Evolutionary conservation across 306 rosid species (phyloP), one percentile per base, ranked within the genome.

Genomic region (Cucurbita pepo): DNA sequence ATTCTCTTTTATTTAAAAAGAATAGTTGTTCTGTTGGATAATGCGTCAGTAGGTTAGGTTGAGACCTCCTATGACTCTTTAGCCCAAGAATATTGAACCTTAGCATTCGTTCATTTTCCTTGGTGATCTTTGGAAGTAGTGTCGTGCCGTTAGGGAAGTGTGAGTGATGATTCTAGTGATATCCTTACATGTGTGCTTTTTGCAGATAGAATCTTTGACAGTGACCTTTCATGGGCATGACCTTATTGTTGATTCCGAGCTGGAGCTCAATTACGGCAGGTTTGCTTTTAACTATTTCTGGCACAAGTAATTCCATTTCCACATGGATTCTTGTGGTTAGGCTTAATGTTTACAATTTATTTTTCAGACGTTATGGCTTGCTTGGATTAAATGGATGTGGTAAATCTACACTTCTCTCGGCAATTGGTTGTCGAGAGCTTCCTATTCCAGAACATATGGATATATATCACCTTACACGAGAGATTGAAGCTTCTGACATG

Each of bases 221-320:
- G 99, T 95, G 73, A 95, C 99, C 16, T 95, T 95, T 57, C 99
- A 95, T 16, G 96, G 99, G 56, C 99, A 95, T 48, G 99, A 95
- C 80, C 86, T 91, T 38, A 88, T 95, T 40, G 97, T 95, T 58
- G 99, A 95, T 82, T 80, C 96, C 54, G 97, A 89, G 57, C 80
- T 95, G 81, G 99, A 95, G 91, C 96, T 95, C 40, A 95, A 95
- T 48, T 95, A 89, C 85, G 97, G 99, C 76, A 95, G 97, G 97
- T 95, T 71, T 15, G 86, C 76, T 53, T 22, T 71, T 53, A 15
- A 53, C 53, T 9, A n/a, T 38, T 48, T 6, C 58, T 59, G 75
- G 8, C 69, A 74, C 62, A 0, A 1, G 55, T 63, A 13, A 10
- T 70, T 16, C 6, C 22, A 30, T 54, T 73, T 73, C 3, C 48